A percentile compares a stretch with the other conserved stretches of the same genome.
Conservation (phyloP, 768 basidiomycete genomes). For the Lactarius tabidus region DNA sequence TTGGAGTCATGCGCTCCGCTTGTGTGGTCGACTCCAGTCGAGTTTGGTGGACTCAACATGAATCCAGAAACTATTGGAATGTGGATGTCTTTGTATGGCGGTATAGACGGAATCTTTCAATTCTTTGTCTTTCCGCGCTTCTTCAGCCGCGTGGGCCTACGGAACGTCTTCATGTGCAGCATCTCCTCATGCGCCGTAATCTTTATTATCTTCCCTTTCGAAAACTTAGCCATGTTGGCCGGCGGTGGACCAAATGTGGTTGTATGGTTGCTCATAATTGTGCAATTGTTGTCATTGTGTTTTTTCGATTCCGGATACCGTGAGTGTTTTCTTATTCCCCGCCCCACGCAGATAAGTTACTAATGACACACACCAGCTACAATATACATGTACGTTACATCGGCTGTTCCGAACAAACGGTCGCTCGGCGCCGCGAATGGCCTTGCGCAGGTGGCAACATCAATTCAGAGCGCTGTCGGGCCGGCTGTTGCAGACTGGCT, state of each 20-base stretch:
- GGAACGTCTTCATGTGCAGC: slow-evolving; percentile 31
- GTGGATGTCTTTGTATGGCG: slow-evolving; percentile 35
- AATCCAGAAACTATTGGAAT: slow-evolving; percentile 37
- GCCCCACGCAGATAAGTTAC: not conserved
- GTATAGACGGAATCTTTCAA: slow-evolving; percentile 37
- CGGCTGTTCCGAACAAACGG: slow-evolving; percentile 57
- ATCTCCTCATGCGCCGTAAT: slow-evolving; percentile 28
- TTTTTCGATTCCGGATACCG: not conserved
- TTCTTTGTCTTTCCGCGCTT: slow-evolving; percentile 37
- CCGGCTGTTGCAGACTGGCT: slow-evolving; percentile 57
- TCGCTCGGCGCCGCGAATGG: slow-evolving; percentile 68
- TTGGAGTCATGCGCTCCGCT: slow-evolving; percentile 41
- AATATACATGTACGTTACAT: slow-evolving; percentile 64
- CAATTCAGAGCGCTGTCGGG: slow-evolving; percentile 42
- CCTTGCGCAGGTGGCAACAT: slow-evolving; percentile 34
- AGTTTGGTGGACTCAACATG: slow-evolving; percentile 31
- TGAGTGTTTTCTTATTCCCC: not conserved
- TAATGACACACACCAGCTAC: slow-evolving; percentile 40
- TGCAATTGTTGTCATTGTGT: not conserved
- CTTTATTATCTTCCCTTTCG: slow-evolving; percentile 31
- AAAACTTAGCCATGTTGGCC: not conserved
- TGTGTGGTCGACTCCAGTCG: slow-evolving; percentile 32
- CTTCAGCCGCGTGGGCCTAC: slow-evolving; percentile 35
- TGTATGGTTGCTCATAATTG: not conserved
- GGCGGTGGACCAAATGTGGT: not conserved